These are phyloP conservation scores for Colletotrichum costaricense DNA, from an alignment of 2,329 filamentous ascomycete species.

Conservation along the genomic window DNA sequence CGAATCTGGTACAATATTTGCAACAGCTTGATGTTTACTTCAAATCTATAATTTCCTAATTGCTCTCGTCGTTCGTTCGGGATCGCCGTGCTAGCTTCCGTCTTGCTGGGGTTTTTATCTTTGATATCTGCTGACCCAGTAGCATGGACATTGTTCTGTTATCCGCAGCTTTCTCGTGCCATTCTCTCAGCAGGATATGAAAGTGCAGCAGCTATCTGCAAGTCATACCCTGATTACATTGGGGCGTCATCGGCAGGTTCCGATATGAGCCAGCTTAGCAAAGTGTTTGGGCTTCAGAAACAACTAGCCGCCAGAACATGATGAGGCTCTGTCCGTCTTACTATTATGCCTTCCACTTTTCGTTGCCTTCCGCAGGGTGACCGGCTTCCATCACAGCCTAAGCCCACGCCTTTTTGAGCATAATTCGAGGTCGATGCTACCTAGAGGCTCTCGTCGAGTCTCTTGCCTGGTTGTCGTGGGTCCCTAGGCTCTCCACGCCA, in stretches of 20 bases:
- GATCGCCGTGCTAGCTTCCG: background rate
- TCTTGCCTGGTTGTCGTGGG: background rate
- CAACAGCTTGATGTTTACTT: background rate
- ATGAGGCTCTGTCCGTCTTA: background rate
- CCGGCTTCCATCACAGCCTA: background rate
- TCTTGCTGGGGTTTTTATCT: background rate
- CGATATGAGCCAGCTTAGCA: background rate
- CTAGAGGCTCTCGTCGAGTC: background rate
- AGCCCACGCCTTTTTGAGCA: background rate
- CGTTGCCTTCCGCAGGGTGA: background rate
- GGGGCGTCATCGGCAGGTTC: background rate
- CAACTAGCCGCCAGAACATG: background rate
- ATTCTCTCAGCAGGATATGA: too few relatives aligned
- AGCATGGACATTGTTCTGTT: too few relatives aligned
- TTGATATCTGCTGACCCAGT: too few relatives aligned
- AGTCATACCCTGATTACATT: background rate
- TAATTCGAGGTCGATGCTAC: background rate
- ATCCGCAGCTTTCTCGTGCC: too few relatives aligned
- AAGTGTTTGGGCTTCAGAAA: background rate
- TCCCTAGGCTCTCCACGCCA: background rate
- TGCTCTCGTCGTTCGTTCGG: background rate
- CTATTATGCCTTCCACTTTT: background rate
- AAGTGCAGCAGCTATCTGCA: background rate
- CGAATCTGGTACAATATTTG: background rate
- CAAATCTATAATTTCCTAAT: too few relatives aligned